Conservation (phyloP, 1,284 basidiomycete species). For the Cutaneotrichosporon cavernicola region DNA sequence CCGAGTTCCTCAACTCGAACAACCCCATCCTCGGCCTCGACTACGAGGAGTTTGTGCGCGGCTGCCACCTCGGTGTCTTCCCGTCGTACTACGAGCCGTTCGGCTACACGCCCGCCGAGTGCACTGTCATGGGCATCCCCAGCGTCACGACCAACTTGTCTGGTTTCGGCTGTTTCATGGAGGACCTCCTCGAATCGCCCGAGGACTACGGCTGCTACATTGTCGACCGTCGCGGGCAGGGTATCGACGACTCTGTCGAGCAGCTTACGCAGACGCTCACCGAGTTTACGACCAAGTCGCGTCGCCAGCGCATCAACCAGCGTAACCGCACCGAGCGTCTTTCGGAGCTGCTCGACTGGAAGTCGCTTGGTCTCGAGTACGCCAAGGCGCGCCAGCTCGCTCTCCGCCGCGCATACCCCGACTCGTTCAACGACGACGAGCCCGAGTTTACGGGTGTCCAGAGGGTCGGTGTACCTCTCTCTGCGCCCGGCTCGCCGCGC, state of each 20-base stretch:
- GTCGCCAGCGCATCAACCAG: constrained; percentile 96
- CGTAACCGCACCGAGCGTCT: constrained; percentile 94
- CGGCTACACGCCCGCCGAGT: constrained; percentile 61
- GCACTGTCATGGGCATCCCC: constrained; percentile 88
- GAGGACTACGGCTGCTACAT: constrained; percentile 82
- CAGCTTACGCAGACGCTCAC: constrained; percentile 67
- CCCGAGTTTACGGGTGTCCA: constrained; percentile 67
- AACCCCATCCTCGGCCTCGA: constrained; percentile 96
- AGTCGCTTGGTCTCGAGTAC: constrained; percentile 95
- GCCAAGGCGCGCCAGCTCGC: constrained; percentile 91
- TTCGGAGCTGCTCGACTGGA: constrained; percentile 93
- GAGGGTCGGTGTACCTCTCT: constrained; percentile 65
- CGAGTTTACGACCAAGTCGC: constrained; percentile 79
- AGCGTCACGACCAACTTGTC: constrained; percentile 96
- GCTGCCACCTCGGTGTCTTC: constrained; percentile 97
- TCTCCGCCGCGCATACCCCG: constrained; percentile 89
- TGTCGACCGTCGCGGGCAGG: constrained; percentile 85
- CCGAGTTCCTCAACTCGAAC: constrained; percentile 95
- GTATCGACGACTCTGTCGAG: constrained; percentile 86
- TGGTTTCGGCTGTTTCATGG: constrained; percentile 98
- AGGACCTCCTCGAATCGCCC: constrained; percentile 92
- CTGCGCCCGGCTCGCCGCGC: constrained; percentile 82
- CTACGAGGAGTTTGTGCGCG: constrained; percentile 98
- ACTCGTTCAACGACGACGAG: constrained; percentile 73
- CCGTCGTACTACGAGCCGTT: constrained; percentile 72